Percentiles rank a stretch among this genome's conserved stretches.
Evolutionary conservation across 1,284 basidiomycete genomes (phyloP).

Genomic region (Marasmius oreades): DNA sequence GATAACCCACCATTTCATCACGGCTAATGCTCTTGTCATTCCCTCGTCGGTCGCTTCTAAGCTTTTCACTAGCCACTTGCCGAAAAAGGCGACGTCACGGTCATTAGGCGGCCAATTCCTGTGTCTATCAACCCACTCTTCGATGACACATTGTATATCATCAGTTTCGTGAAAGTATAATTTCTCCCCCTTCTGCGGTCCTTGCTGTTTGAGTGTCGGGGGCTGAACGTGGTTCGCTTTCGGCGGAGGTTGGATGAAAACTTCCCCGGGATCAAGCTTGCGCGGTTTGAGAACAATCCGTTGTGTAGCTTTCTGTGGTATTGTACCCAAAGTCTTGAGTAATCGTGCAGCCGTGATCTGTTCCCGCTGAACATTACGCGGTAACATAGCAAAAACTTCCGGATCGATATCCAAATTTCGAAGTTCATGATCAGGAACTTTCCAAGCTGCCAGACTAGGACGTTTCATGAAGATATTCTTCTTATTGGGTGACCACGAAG

Average conservation of each 20-base stretch:
- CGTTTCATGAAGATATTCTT: slow-evolving; percentile 19
- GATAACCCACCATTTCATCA: slow-evolving; percentile 79
- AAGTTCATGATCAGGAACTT: slow-evolving; percentile 47
- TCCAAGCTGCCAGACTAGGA: slow-evolving; percentile 26
- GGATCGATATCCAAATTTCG: slow-evolving; percentile 66
- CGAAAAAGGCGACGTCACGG: slow-evolving; percentile 70
- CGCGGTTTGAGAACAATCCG: slow-evolving; percentile 53
- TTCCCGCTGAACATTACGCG: slow-evolving; percentile 67
- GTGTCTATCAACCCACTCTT: slow-evolving; percentile 69
- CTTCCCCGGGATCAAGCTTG: slow-evolving; percentile 32
- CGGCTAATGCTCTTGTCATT: slow-evolving; percentile 61
- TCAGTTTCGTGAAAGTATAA: slow-evolving; percentile 54
- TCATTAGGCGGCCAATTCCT: slow-evolving; percentile 55
- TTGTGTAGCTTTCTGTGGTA: slow-evolving; percentile 35
- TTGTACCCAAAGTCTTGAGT: slow-evolving; percentile 39
- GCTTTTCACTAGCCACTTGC: slow-evolving; percentile 64
- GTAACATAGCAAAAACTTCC: slow-evolving; percentile 63
- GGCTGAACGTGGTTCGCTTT: slow-evolving; percentile 43
- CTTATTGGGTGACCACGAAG: slow-evolving; percentile 43
- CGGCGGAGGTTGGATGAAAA: slow-evolving; percentile 46
- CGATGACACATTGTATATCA: slow-evolving; percentile 68
- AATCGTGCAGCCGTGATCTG: slow-evolving; percentile 59
- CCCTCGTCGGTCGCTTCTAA: slow-evolving; percentile 60
- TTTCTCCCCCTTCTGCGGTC: slow-evolving; percentile 48
- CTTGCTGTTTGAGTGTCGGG: slow-evolving; percentile 54